Evolutionary conservation across 1,284 basidiomycete species (phyloP).

Genomic region (Cronartium ribicola): DNA sequence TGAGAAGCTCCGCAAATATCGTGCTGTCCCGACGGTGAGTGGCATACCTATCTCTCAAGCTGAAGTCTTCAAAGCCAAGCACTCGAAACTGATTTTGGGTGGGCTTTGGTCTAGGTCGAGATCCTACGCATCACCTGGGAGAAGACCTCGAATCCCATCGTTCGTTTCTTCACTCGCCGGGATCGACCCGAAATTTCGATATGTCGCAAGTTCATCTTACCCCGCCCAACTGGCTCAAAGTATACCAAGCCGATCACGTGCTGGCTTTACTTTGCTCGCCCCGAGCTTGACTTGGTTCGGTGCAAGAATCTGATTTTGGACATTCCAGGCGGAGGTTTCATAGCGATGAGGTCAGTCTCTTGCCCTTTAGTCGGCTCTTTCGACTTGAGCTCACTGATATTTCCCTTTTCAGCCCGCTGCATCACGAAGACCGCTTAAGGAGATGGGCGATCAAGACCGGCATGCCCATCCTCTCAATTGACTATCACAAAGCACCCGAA

Average conservation of each 20-base stretch:
- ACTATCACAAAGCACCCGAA: constrained; percentile 87
- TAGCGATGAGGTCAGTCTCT: constrained; percentile 65
- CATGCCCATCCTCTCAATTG: constrained; percentile 76
- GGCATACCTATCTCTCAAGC: background rate
- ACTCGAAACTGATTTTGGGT: background rate
- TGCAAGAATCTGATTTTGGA: constrained; percentile 80
- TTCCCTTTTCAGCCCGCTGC: constrained; percentile 65
- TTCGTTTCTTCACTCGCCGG: constrained; percentile 63
- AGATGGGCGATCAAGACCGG: constrained; percentile 76
- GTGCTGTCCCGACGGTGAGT: constrained; percentile 74
- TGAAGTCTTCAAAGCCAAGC: too few species aligned
- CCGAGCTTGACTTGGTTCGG: constrained; percentile 63
- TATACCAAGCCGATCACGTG: constrained; percentile 76
- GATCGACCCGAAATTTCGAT: constrained; percentile 63
- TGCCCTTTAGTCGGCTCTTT: constrained; percentile 26
- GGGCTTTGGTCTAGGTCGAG: constrained; percentile 57
- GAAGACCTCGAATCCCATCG: constrained; percentile 80
- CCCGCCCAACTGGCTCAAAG: constrained; percentile 69
- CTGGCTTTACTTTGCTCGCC: constrained; percentile 75
- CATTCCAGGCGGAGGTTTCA: constrained; percentile 91
- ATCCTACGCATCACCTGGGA: constrained; percentile 95
- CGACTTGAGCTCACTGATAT: constrained; percentile 2
- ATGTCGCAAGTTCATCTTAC: constrained; percentile 70
- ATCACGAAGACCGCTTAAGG: constrained; percentile 89
- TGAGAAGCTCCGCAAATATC: constrained; percentile 73